Evolutionary conservation across 2,329 filamentous ascomycete genomes (phyloP).

Genomic region (Clonostachys chloroleuca): DNA sequence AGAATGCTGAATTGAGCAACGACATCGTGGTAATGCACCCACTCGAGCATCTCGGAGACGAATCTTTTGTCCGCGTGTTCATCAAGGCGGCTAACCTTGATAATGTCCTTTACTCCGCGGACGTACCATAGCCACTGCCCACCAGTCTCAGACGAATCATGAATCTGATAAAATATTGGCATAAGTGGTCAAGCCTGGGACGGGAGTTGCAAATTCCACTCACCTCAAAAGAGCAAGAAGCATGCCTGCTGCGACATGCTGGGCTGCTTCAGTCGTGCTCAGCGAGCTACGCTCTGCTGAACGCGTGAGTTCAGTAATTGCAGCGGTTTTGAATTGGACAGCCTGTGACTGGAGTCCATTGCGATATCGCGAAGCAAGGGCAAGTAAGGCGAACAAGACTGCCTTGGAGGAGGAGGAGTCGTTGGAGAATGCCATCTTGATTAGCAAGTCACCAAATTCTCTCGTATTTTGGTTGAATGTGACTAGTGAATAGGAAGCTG

Average conservation of each 20-base stretch:
- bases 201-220: neutral
- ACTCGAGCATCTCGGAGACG: slow-evolving; percentile 12
- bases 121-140: slow-evolving; percentile 19
- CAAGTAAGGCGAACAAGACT: slow-evolving; percentile 13
- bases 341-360: slow-evolving; percentile 12
- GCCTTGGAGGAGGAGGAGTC: slow-evolving; percentile 11
- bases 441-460: slow-evolving; percentile 11
- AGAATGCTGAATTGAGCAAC: slow-evolving; percentile 16
- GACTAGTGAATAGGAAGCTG: slow-evolving; percentile 2
- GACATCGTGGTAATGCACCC: slow-evolving; percentile 19
- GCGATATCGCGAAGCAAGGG: slow-evolving; percentile 15
- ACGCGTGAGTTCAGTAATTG: slow-evolving; percentile 11
- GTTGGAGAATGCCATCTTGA: slow-evolving; percentile 12
- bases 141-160: slow-evolving; percentile 12
- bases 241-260: slow-evolving; percentile 21
- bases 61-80: no score
- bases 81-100: slow-evolving; percentile 3
- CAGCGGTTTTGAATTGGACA: slow-evolving; percentile 14
- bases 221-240: slow-evolving; percentile 20
- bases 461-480: slow-evolving; percentile 7
- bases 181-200: no score
- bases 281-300: slow-evolving; percentile 9
- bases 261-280: slow-evolving; percentile 9
- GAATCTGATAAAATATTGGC: slow-evolving; percentile 6
- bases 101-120: slow-evolving; percentile 11